Percentiles rank a stretch among this genome's conserved stretches.
Evolutionary conservation across 1,139 yeast genomes (phyloP).

Genomic region (Candida freyschussii): DNA sequence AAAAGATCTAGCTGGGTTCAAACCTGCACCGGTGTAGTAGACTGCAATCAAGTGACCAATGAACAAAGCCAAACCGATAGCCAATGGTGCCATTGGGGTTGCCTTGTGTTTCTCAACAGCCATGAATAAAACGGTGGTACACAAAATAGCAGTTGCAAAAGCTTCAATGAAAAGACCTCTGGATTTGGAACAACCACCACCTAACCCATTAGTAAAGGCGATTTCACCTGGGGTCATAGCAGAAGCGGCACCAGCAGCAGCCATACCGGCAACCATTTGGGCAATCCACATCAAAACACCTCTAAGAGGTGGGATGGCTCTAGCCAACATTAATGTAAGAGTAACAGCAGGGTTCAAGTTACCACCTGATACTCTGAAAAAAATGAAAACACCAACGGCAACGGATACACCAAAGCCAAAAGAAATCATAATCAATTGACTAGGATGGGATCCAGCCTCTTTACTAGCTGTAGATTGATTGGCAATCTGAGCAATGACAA

Average conservation of each 20-base stretch:
- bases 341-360: slow-evolving; percentile 90
- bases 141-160: slow-evolving; percentile 70
- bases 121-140: slow-evolving; percentile 72
- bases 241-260: slow-evolving; percentile 86
- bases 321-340: slow-evolving; percentile 60
- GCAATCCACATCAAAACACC: slow-evolving; percentile 60
- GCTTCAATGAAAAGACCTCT: slow-evolving; percentile 83
- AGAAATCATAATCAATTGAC: slow-evolving; percentile 71
- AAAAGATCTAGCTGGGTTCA: slow-evolving; percentile 85
- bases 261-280: slow-evolving; percentile 83
- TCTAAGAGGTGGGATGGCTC: slow-evolving; percentile 71
- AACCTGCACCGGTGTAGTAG: slow-evolving; percentile 86
- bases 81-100: slow-evolving; percentile 77
- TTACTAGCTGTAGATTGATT: slow-evolving; percentile 55
- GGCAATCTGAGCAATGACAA: slow-evolving; percentile 79
- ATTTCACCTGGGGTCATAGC: slow-evolving; percentile 85
- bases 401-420: slow-evolving; percentile 88
- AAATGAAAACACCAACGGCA: slow-evolving; percentile 67
- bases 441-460: slow-evolving; percentile 51
- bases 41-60: slow-evolving; percentile 79
- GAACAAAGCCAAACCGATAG: slow-evolving; percentile 77
- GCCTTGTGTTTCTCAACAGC: slow-evolving; percentile 82
- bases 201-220: slow-evolving; percentile 66
- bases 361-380: slow-evolving; percentile 84
- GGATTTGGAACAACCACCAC: slow-evolving; percentile 66